Conservation (phyloP, 1,139 yeast genomes). For the Zygoascus meyerae region DNA sequence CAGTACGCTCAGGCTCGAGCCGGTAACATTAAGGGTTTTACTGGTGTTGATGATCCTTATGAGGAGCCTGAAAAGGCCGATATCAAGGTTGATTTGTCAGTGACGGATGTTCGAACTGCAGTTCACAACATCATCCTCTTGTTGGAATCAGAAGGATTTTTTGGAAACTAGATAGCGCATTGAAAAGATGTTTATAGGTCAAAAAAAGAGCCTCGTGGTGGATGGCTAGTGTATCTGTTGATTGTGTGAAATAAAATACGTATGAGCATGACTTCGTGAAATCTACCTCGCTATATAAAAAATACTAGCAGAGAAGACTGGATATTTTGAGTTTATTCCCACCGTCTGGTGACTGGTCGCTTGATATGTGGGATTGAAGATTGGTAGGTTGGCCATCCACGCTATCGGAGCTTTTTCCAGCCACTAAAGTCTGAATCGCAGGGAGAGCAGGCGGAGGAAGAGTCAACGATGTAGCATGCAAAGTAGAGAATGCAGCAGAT, state of each 20-base stretch:
- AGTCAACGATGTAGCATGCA: neutral
- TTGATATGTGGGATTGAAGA: too few species aligned
- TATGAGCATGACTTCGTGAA: neutral
- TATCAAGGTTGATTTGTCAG: conserved; percentile 46
- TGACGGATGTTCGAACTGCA: conserved; percentile 50
- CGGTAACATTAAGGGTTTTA: conserved; percentile 44
- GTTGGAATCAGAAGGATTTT: conserved; percentile 78
- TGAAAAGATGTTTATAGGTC: too few species aligned
- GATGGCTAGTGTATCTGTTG: too few species aligned
- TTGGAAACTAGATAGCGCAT: conserved; percentile 33
- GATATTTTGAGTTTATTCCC: neutral
- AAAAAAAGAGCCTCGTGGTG: too few species aligned
- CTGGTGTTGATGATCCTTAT: conserved; percentile 44
- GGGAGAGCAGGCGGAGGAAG: conserved; percentile 7
- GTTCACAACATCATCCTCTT: conserved; percentile 65
- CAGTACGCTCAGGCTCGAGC: conserved; percentile 40
- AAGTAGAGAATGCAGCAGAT: neutral
- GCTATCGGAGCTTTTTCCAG: too few species aligned
- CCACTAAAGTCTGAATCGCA: neutral
- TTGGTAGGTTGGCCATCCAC: too few species aligned
- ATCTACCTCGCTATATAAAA: too few species aligned
- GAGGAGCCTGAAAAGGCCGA: conserved; percentile 49
- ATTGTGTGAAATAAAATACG: neutral
- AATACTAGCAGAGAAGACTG: too few species aligned
- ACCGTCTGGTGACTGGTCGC: too few species aligned